Percentiles rank a stretch among this genome's conserved stretches.
Evolutionary conservation across 495 filamentous ascomycete genomes (phyloP).

Genomic region (Annulohypoxylon moriforme): DNA sequence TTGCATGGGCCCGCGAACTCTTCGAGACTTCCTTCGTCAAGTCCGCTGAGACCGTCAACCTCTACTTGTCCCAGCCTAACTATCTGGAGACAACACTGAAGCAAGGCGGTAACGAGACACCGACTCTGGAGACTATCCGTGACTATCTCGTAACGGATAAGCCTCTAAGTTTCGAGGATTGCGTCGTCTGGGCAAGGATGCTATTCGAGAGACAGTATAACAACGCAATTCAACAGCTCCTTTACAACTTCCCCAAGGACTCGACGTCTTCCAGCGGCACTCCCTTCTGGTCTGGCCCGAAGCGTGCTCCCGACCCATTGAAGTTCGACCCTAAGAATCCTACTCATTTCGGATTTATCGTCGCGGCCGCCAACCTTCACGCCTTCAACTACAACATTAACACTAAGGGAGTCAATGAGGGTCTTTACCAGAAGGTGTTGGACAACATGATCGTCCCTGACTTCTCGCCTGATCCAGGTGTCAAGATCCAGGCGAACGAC

Average conservation of each 20-base stretch:
- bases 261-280: slow-evolving; percentile 86
- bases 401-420: slow-evolving; percentile 72
- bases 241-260: slow-evolving; percentile 98
- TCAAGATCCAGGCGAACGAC: slow-evolving; percentile 97
- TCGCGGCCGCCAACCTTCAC: slow-evolving; percentile 90
- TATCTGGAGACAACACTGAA: slow-evolving; percentile 91
- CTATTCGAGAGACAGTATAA: slow-evolving; percentile 98
- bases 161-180: slow-evolving; percentile 93
- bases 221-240: slow-evolving; percentile 94
- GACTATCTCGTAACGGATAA: slow-evolving; percentile 94
- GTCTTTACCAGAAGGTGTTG: slow-evolving; percentile 79
- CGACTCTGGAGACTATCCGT: slow-evolving; percentile 88
- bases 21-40: slow-evolving; percentile 96
- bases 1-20: slow-evolving; percentile 95
- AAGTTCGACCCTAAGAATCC: slow-evolving; percentile 86
- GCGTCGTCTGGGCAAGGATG: slow-evolving; percentile 90
- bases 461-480: slow-evolving; percentile 88
- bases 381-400: slow-evolving; percentile 99
- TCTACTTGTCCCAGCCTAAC: slow-evolving; percentile 91
- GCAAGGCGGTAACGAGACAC: slow-evolving; percentile 96
- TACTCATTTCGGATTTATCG: slow-evolving; percentile 86
- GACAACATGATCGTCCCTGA: slow-evolving; percentile 97
- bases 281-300: slow-evolving; percentile 98
- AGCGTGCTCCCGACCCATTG: slow-evolving; percentile 92
- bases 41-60: slow-evolving; percentile 92